Evolutionary conservation across 176 grass and related monocot species (phyloP).

Genomic region (Juncus effusus): DNA sequence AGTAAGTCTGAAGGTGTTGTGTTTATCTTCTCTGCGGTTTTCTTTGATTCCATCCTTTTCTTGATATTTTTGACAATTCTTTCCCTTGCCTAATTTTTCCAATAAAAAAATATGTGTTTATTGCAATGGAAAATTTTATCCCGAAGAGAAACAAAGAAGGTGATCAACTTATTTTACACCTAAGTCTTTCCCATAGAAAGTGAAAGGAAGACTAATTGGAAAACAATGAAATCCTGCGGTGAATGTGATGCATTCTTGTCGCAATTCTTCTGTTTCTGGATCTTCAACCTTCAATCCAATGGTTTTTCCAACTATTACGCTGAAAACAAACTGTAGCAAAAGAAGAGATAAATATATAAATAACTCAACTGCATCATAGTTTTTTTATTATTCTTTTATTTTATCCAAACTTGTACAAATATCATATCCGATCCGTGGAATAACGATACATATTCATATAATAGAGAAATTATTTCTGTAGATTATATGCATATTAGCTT

Average conservation of each 20-base stretch:
- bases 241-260: constrained; percentile 16
- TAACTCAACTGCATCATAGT: too few species aligned
- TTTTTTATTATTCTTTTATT: too few species aligned
- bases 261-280: constrained; percentile 18
- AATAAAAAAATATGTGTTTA: too few species aligned
- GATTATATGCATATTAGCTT: too few species aligned
- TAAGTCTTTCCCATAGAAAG: constrained; percentile 18
- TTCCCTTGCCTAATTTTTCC: constrained; percentile 7
- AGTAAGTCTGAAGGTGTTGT: constrained; percentile 14
- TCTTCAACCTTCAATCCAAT: constrained; percentile 18
- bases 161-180: background rate
- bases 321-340: constrained; percentile 25
- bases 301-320: constrained; percentile 15
- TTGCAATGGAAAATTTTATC: too few species aligned
- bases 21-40: background rate
- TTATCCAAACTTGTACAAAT: too few species aligned
- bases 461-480: too few species aligned
- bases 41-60: background rate
- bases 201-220: constrained; percentile 27
- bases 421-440: too few species aligned
- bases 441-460: too few species aligned
- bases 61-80: constrained; percentile 19
- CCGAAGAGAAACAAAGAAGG: too few species aligned
- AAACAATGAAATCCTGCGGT: constrained; percentile 3
- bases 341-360: too few species aligned